Evolutionary conservation across 129 eudicot species (phyloP).

Genomic region (Ambrosia trifida): DNA sequence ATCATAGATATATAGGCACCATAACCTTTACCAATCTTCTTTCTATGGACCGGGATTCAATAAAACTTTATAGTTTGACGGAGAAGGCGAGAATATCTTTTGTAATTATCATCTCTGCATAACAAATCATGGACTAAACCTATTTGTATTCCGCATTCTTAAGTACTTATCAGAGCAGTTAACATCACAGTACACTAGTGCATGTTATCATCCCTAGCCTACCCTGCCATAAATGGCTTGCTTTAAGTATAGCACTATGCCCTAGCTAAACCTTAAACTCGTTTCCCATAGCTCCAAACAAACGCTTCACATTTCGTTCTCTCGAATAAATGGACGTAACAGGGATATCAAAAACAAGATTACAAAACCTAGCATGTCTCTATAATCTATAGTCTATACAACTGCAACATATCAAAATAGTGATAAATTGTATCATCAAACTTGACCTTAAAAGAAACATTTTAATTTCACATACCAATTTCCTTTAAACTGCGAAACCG

Average conservation of each 20-base stretch:
- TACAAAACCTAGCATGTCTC: too few relatives aligned
- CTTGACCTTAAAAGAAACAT: neutral
- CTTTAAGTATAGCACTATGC: neutral
- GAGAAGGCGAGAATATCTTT: neutral
- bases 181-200: neutral
- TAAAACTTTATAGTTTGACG: constrained; percentile 8
- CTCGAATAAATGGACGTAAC: too few relatives aligned
- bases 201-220: neutral
- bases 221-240: neutral
- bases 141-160: neutral
- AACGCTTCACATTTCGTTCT: neutral
- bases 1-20: neutral
- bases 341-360: too few relatives aligned
- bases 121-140: neutral
- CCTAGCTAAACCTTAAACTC: neutral
- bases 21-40: constrained; percentile 5
- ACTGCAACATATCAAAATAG: too few relatives aligned
- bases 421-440: too few relatives aligned
- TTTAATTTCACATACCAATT: constrained; percentile 47
- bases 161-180: neutral
- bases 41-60: neutral
- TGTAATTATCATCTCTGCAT: constrained; percentile 16
- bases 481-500: constrained; percentile 70
- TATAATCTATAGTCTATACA: too few relatives aligned
- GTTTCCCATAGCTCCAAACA: neutral